Percentiles rank a stretch among this genome's conserved stretches.
Evolutionary conservation across 73 alveolate species (phyloP).

Genomic region (Paraurostyla sp.): DNA sequence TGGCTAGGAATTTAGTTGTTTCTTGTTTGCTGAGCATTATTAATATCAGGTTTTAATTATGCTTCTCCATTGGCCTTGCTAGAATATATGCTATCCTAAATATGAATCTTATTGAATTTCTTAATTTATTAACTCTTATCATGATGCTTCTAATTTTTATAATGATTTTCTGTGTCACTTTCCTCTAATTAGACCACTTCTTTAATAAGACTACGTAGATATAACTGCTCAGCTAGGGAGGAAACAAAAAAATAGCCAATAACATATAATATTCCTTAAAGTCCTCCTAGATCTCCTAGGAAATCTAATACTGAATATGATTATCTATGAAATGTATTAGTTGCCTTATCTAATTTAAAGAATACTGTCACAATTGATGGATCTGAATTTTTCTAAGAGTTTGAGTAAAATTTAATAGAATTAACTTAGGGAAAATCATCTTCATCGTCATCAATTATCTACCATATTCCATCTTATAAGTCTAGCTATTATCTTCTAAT

Average conservation of each 20-base stretch:
- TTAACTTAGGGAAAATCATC: constrained; percentile 10
- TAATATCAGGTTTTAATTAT: too few species aligned
- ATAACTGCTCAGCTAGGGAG: neutral
- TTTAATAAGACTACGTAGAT: neutral
- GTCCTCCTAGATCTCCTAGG: constrained; percentile 44
- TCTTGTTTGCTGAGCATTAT: too few species aligned
- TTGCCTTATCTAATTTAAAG: neutral
- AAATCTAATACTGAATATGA: neutral
- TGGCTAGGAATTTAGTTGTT: too few species aligned
- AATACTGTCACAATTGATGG: neutral
- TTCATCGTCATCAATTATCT: neutral
- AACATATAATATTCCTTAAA: constrained; percentile 1
- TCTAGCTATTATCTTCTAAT: neutral
- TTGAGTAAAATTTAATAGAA: constrained; percentile 12
- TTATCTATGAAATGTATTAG: neutral
- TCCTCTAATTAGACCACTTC: neutral
- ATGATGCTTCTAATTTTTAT: neutral
- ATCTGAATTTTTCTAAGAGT: too few species aligned
- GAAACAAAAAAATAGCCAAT: constrained; percentile 1
- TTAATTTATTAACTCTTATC: too few species aligned
- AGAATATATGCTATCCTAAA: too few species aligned
- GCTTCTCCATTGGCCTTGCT: too few species aligned
- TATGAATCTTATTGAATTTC: too few species aligned
- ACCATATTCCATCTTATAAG: neutral
- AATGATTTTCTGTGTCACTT: neutral